Conservation (phyloP, 495 filamentous ascomycete genomes). For the Aspergillus taichungensis region DNA sequence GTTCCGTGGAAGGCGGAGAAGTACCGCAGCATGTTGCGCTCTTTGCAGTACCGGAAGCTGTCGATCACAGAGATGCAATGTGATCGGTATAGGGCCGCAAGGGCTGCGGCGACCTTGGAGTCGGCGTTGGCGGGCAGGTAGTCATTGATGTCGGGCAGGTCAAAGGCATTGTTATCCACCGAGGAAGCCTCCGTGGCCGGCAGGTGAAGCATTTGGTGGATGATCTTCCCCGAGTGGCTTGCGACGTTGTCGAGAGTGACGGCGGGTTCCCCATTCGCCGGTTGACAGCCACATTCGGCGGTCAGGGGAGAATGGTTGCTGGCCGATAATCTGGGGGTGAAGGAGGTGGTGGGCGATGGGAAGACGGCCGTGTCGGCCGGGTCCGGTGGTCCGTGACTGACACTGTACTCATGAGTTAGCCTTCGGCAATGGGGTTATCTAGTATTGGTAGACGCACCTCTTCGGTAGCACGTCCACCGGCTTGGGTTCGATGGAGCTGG, state of each 20-base stretch:
- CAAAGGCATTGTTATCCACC: slow-evolving; percentile 57
- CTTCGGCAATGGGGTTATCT: not conserved
- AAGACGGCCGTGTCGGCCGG: slow-evolving; percentile 60
- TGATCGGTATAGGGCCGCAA: slow-evolving; percentile 80
- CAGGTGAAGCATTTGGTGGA: slow-evolving; percentile 60
- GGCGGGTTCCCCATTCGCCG: slow-evolving; percentile 12
- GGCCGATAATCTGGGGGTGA: slow-evolving; percentile 22
- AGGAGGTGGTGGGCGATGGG: slow-evolving; percentile 49
- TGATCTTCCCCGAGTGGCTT: slow-evolving; percentile 43
- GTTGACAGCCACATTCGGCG: slow-evolving; percentile 24
- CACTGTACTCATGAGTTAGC: slow-evolving; percentile 11
- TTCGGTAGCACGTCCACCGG: slow-evolving; percentile 23
- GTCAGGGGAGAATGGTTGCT: slow-evolving; percentile 5
- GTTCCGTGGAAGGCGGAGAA: slow-evolving; percentile 94
- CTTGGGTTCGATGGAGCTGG: slow-evolving; percentile 13
- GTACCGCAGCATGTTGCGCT: slow-evolving; percentile 90
- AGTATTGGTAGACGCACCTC: slow-evolving; percentile 20
- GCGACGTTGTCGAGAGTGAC: slow-evolving; percentile 36
- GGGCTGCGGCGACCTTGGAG: slow-evolving; percentile 67
- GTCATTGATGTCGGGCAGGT: slow-evolving; percentile 66
- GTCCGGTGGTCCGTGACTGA: slow-evolving; percentile 39
- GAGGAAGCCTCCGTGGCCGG: slow-evolving; percentile 41
- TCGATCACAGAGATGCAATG: slow-evolving; percentile 94
- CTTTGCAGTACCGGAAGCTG: slow-evolving; percentile 88
- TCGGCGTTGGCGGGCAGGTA: slow-evolving; percentile 72